Evolutionary conservation across 768 basidiomycete genomes (phyloP).

Genomic region (Gloeopeniophorella convolvens): DNA sequence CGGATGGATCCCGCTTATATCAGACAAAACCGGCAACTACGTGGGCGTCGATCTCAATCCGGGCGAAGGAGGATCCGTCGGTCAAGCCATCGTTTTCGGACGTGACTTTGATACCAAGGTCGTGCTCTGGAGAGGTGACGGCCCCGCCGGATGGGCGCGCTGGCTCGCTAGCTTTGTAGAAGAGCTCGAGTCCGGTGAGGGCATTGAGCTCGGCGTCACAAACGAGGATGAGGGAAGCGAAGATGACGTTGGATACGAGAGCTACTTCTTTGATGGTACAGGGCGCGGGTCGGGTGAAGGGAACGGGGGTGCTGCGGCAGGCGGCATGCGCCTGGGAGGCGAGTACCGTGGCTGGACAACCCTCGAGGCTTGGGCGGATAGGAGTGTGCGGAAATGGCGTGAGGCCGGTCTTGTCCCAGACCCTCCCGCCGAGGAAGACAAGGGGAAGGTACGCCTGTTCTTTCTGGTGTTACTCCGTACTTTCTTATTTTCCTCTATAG

Average conservation of each 20-base stretch:
- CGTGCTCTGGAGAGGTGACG: constrained; percentile 89
- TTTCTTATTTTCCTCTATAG: constrained; percentile 25
- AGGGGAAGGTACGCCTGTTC: constrained; percentile 39
- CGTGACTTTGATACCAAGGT: constrained; percentile 98
- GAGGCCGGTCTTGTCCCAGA: constrained; percentile 65
- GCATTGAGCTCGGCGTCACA: constrained; percentile 66
- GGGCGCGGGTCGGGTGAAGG: constrained; percentile 75
- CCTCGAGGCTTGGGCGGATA: constrained; percentile 90
- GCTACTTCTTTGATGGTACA: constrained; percentile 79
- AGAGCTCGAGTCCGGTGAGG: constrained; percentile 85
- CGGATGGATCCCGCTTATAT: constrained; percentile 94
- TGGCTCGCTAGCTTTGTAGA: constrained; percentile 91
- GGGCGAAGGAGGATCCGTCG: constrained; percentile 61
- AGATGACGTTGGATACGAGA: constrained; percentile 79
- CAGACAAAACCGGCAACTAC: constrained; percentile 94
- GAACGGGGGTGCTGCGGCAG: constrained; percentile 64
- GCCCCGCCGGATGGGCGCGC: constrained; percentile 86
- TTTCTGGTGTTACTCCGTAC: neutral
- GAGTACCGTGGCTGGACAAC: constrained; percentile 92
- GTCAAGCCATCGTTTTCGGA: constrained; percentile 98
- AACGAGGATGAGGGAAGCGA: constrained; percentile 63
- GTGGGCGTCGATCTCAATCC: constrained; percentile 94
- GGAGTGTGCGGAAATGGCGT: constrained; percentile 81
- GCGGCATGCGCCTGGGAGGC: constrained; percentile 67
- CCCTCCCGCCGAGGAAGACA: constrained; percentile 31